phyloP scores from a whole-genome alignment of 2,329 filamentous ascomycete genomes.

The Phialemoniopsis sp. region DNA sequence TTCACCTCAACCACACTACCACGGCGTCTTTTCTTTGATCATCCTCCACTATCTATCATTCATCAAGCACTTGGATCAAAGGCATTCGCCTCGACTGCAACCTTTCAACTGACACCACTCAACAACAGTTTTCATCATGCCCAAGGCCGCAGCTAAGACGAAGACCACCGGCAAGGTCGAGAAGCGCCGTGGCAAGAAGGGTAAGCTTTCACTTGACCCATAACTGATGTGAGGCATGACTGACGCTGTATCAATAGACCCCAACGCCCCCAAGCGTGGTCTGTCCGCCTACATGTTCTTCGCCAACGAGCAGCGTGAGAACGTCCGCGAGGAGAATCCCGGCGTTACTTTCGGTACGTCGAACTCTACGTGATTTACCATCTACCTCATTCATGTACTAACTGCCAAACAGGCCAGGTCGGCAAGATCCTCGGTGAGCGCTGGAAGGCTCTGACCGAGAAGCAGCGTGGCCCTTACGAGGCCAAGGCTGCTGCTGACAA shows the following conservation, averaged over 20 bases:
- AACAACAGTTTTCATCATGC: slow-evolving; percentile 41
- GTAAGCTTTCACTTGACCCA: slow-evolving; percentile 31
- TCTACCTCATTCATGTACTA: slow-evolving; percentile 8
- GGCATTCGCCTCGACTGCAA: not conserved
- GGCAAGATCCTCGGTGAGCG: slow-evolving; percentile 97
- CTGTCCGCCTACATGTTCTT: slow-evolving; percentile 99
- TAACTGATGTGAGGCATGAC: not conserved
- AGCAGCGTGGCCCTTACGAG: slow-evolving; percentile 91
- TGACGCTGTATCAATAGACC: slow-evolving; percentile 53
- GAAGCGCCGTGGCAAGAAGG: slow-evolving; percentile 57
- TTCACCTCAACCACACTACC: too few species aligned
- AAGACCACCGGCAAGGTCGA: slow-evolving; percentile 45
- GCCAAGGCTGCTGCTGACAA: slow-evolving; percentile 95
- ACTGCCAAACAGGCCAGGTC: slow-evolving; percentile 66
- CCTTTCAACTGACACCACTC: slow-evolving; percentile 1
- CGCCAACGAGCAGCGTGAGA: slow-evolving; percentile 98
- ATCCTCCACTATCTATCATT: slow-evolving; percentile 5
- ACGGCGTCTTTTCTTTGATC: too few species aligned
- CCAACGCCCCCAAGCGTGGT: slow-evolving; percentile 98
- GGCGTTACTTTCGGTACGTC: slow-evolving; percentile 87
- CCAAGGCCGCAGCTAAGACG: slow-evolving; percentile 54
- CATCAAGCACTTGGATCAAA: not conserved
- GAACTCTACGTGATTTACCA: not conserved
- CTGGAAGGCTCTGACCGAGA: slow-evolving; percentile 95
- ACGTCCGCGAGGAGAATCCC: slow-evolving; percentile 96